Conservation (phyloP, 768 basidiomycete genomes). For the Psilocybe subaeruginosa region DNA sequence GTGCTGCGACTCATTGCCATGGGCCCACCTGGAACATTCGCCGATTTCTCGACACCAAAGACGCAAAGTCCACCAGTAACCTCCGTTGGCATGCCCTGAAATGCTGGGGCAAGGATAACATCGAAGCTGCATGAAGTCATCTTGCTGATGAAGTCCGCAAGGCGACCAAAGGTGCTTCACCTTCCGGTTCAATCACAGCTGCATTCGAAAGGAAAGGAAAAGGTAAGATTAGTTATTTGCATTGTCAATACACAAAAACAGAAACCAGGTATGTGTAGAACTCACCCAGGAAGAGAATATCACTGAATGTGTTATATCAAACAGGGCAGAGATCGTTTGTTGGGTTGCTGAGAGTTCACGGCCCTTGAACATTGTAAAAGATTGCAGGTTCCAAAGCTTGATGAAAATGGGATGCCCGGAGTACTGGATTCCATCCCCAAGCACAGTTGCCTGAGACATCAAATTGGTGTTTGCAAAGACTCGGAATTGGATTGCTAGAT, state of each 20-base stretch:
- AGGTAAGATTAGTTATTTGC: conserved; percentile 33
- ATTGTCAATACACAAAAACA: conserved; percentile 26
- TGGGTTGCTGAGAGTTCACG: conserved; percentile 7
- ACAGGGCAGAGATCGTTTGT: conserved; percentile 7
- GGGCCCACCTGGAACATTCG: neutral
- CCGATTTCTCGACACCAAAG: conserved; percentile 15
- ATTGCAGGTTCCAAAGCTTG: neutral
- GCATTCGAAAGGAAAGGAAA: conserved; percentile 29
- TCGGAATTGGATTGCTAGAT: neutral
- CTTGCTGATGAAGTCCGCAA: no score
- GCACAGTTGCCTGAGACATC: conserved; percentile 1
- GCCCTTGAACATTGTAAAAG: conserved; percentile 6
- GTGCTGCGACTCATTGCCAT: conserved; percentile 12
- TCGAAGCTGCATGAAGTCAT: conserved; percentile 15
- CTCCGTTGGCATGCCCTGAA: conserved; percentile 23
- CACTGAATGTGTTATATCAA: no score
- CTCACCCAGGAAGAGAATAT: no score
- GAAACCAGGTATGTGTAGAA: conserved; percentile 21
- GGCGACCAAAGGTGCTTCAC: no score
- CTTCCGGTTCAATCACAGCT: conserved; percentile 24
- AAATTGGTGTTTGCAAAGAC: neutral
- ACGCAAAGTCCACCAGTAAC: conserved; percentile 25
- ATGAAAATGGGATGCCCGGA: conserved; percentile 8
- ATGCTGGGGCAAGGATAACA: conserved; percentile 30
- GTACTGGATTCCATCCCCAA: neutral